Conservation (phyloP, 495 filamentous ascomycete species). For the Lepraria neglecta region DNA sequence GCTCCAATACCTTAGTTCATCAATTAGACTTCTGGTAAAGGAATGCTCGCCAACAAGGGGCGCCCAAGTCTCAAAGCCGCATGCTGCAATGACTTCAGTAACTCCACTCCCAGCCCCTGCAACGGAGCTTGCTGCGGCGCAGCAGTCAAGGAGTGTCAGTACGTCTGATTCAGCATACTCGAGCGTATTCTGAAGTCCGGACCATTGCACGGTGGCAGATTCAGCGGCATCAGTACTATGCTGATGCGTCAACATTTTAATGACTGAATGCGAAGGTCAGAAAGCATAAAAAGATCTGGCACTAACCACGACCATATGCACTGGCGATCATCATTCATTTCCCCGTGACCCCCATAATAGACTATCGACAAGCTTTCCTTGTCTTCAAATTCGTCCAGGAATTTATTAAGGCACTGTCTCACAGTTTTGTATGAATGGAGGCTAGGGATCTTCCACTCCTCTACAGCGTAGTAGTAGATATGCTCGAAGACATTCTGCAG, state of each 20-base stretch:
- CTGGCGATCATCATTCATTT: not conserved
- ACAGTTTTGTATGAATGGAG: not conserved
- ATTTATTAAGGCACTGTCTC: not conserved
- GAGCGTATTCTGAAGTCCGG: not conserved
- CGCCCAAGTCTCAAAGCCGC: not conserved
- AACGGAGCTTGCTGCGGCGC: not conserved
- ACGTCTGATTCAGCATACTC: not conserved
- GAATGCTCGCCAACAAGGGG: not conserved
- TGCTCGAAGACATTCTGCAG: not conserved
- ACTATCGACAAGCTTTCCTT: not conserved
- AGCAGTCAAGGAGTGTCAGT: not conserved
- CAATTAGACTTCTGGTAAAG: not conserved
- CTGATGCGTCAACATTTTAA: not conserved
- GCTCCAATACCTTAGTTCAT: not conserved
- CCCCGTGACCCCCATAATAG: not conserved
- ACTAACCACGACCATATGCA: slow-evolving; percentile 1
- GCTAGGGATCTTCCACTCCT: not conserved
- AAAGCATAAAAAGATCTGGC: too few species aligned
- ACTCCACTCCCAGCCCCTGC: not conserved
- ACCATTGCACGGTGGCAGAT: not conserved
- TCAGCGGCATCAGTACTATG: not conserved
- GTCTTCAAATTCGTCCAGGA: not conserved
- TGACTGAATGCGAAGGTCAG: too few species aligned
- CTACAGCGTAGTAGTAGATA: not conserved
- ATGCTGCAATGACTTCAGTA: not conserved